Evolutionary conservation across 306 rosid genomes (phyloP).

Genomic region (Trifolium fragiferum): DNA sequence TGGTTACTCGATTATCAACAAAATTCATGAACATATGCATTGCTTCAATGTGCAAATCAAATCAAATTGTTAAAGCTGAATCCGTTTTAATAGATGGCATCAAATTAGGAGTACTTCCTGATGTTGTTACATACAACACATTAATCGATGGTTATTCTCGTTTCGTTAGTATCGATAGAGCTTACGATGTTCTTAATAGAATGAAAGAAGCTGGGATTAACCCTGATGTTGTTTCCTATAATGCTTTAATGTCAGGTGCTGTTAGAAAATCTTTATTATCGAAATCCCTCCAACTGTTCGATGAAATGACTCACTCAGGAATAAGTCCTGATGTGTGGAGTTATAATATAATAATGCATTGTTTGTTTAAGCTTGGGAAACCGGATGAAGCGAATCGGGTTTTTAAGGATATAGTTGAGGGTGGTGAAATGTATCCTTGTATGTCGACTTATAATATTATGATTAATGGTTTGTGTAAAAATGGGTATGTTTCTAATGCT

Average conservation of each 20-base stretch:
- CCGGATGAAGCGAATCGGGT: slow-evolving; percentile 71
- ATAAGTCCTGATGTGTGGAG: slow-evolving; percentile 74
- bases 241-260: slow-evolving; percentile 69
- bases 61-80: slow-evolving; percentile 63
- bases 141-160: slow-evolving; percentile 71
- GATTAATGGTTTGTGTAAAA: slow-evolving; percentile 74
- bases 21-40: slow-evolving; percentile 71
- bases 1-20: slow-evolving; percentile 62
- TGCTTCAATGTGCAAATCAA: slow-evolving; percentile 60
- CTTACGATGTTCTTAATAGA: slow-evolving; percentile 57
- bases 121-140: slow-evolving; percentile 76
- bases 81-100: slow-evolving; percentile 60
- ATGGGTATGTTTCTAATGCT: slow-evolving; percentile 65
- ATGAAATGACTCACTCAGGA: slow-evolving; percentile 66
- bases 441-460: slow-evolving; percentile 62
- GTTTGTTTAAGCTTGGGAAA: slow-evolving; percentile 73
- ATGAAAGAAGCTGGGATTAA: slow-evolving; percentile 75
- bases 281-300: slow-evolving; percentile 60
- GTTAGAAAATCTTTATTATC: slow-evolving; percentile 46
- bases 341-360: slow-evolving; percentile 71
- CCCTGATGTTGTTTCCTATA: slow-evolving; percentile 75
- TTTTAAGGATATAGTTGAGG: slow-evolving; percentile 54
- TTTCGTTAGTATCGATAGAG: slow-evolving; percentile 58
- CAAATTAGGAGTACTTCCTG: slow-evolving; percentile 69
- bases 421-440: slow-evolving; percentile 46